phyloP scores from a whole-genome alignment of 2,329 filamentous ascomycete species.

The Xylariaceae sp. region DNA sequence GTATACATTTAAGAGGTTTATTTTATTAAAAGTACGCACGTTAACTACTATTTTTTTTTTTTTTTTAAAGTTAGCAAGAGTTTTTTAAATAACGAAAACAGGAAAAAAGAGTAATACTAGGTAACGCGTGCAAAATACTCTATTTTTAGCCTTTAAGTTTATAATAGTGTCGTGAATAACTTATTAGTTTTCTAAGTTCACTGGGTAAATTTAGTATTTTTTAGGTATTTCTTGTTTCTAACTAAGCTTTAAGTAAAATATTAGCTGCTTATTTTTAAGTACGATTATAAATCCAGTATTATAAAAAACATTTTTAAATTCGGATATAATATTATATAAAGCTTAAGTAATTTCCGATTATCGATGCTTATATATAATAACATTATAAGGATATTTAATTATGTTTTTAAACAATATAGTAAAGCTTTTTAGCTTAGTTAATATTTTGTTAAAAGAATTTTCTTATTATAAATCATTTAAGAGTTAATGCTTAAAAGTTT shows the following conservation, averaged over 20 bases:
- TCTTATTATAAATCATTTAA: too few relatives aligned
- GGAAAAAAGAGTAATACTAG: not conserved
- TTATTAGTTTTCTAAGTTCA: constrained; percentile 1
- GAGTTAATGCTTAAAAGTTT: too few relatives aligned
- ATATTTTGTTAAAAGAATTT: too few relatives aligned
- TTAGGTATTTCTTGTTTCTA: constrained; percentile 8
- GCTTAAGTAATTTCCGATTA: not conserved
- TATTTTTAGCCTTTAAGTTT: too few relatives aligned
- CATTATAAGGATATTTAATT: not conserved
- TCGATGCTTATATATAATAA: not conserved
- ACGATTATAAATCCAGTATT: constrained; percentile 1
- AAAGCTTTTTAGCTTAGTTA: too few relatives aligned
- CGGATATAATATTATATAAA: constrained; percentile 2
- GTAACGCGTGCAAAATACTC: not conserved
- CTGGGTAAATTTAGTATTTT: not conserved
- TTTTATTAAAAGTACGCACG: not conserved
- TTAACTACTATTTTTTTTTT: not conserved
- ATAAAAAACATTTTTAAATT: constrained; percentile 1
- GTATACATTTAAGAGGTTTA: not conserved
- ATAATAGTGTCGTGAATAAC: constrained; percentile 1
- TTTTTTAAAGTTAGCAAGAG: not conserved
- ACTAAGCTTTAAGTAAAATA: constrained; percentile 1
- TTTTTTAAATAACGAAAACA: constrained; percentile 6
- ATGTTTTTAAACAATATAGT: not conserved
- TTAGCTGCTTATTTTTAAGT: constrained; percentile 1